These are phyloP conservation scores for Cadophora malorum DNA, from an alignment of 2,329 filamentous ascomycete species.

Conservation along the genomic window DNA sequence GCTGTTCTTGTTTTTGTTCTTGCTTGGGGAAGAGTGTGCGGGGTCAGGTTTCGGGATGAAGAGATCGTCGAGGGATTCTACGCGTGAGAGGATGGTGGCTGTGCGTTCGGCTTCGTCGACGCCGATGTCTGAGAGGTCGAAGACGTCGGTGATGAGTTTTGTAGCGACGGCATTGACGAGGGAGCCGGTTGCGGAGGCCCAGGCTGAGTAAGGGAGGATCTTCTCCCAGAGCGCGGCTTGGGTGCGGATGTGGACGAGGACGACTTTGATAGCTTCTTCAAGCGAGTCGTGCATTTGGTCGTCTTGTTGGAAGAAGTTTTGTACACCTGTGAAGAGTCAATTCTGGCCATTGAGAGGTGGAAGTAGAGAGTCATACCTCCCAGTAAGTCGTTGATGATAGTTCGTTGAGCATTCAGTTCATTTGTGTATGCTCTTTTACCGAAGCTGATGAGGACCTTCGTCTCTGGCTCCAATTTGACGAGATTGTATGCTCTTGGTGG, in stretches of 20 bases:
- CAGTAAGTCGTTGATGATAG: slow-evolving; percentile 65
- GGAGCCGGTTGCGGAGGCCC: slow-evolving; percentile 67
- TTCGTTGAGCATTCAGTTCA: slow-evolving; percentile 66
- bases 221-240: slow-evolving; percentile 63
- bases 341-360: too few species aligned
- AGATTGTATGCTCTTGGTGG: slow-evolving; percentile 57
- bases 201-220: slow-evolving; percentile 65
- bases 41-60: slow-evolving; percentile 55
- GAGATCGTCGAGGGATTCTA: slow-evolving; percentile 65
- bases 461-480: slow-evolving; percentile 65
- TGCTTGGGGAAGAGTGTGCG: background rate
- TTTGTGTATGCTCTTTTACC: slow-evolving; percentile 66
- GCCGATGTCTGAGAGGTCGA: slow-evolving; percentile 65
- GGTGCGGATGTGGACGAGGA: slow-evolving; percentile 58
- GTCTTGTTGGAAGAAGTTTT: slow-evolving; percentile 64
- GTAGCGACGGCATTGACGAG: slow-evolving; percentile 63
- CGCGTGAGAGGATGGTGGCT: slow-evolving; percentile 61
- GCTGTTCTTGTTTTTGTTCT: slow-evolving; percentile 17
- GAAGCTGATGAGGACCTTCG: slow-evolving; percentile 64
- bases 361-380: too few species aligned
- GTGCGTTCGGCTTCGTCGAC: slow-evolving; percentile 70
- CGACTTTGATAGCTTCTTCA: slow-evolving; percentile 58
- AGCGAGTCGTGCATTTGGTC: slow-evolving; percentile 50
- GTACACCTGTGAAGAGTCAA: too few species aligned
- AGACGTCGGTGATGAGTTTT: slow-evolving; percentile 68